Conservation (phyloP, 2,329 filamentous ascomycete genomes). For the Botryosphaeria dothidea region DNA sequence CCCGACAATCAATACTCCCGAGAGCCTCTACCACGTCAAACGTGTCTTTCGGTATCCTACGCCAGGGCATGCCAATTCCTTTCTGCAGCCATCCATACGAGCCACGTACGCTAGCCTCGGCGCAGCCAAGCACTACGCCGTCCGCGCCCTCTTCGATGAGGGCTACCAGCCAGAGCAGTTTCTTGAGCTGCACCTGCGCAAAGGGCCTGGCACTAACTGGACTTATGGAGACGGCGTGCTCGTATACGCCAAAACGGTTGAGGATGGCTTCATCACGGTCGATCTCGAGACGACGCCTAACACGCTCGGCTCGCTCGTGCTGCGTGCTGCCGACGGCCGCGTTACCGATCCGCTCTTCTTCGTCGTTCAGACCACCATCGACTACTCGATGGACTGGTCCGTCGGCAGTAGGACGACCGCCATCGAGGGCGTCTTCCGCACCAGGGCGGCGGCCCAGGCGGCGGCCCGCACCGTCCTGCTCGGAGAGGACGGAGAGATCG, state of each 20-base stretch:
- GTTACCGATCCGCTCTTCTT: conserved; percentile 14
- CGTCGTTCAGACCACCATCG: background rate
- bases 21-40: background rate
- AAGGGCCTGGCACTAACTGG: background rate
- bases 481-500: conserved; percentile 19
- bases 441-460: conserved; percentile 13
- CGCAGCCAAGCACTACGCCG: background rate
- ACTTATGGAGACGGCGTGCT: conserved; percentile 4
- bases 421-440: conserved; percentile 21
- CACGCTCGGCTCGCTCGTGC: conserved; percentile 7
- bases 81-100: background rate
- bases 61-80: background rate
- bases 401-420: conserved; percentile 16
- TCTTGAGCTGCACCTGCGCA: background rate
- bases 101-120: background rate
- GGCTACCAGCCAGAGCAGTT: background rate
- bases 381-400: conserved; percentile 23
- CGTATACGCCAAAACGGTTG: conserved; percentile 20
- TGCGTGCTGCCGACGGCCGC: conserved; percentile 3
- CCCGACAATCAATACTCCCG: background rate
- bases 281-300: conserved; percentile 3
- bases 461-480: conserved; percentile 18
- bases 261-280: conserved; percentile 20
- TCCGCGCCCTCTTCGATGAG: background rate
- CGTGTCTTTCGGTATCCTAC: background rate